Percentiles rank a stretch among this genome's conserved stretches.
Evolutionary conservation across 768 basidiomycete species (phyloP).

Genomic region (Pisolithus microcarpus): DNA sequence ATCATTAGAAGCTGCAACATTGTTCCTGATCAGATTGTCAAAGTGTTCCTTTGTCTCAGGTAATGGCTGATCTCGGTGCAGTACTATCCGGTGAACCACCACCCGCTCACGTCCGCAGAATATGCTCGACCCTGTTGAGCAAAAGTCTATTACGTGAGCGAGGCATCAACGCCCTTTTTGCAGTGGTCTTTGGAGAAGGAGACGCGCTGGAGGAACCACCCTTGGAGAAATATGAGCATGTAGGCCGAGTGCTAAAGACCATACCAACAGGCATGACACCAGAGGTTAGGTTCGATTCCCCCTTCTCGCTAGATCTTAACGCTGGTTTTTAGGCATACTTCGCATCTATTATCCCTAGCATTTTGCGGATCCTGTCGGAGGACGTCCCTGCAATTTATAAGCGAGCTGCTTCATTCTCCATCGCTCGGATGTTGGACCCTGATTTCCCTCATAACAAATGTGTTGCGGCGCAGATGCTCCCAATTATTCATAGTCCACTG

Average conservation of each 20-base stretch:
- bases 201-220: constrained; percentile 45
- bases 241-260: constrained; percentile 56
- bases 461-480: constrained; percentile 32
- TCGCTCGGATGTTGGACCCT: constrained; percentile 57
- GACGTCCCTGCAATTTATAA: constrained; percentile 34
- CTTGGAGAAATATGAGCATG: constrained; percentile 66
- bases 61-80: constrained; percentile 56
- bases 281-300: constrained; percentile 37
- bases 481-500: constrained; percentile 51
- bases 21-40: constrained; percentile 9
- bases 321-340: constrained; percentile 52
- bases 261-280: constrained; percentile 50
- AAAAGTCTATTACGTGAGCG: constrained; percentile 63
- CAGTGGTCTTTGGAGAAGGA: constrained; percentile 62
- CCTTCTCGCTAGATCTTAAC: constrained; percentile 1
- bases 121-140: constrained; percentile 59
- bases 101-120: constrained; percentile 47
- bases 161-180: constrained; percentile 63
- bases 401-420: constrained; percentile 58
- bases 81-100: constrained; percentile 42
- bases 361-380: constrained; percentile 44
- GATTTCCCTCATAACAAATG: constrained; percentile 13
- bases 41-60: constrained; percentile 56
- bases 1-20: constrained; percentile 6
- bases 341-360: constrained; percentile 42